phyloP scores from a whole-genome alignment of 2,329 filamentous ascomycete species.

The Colletotrichum tamarilloi region DNA sequence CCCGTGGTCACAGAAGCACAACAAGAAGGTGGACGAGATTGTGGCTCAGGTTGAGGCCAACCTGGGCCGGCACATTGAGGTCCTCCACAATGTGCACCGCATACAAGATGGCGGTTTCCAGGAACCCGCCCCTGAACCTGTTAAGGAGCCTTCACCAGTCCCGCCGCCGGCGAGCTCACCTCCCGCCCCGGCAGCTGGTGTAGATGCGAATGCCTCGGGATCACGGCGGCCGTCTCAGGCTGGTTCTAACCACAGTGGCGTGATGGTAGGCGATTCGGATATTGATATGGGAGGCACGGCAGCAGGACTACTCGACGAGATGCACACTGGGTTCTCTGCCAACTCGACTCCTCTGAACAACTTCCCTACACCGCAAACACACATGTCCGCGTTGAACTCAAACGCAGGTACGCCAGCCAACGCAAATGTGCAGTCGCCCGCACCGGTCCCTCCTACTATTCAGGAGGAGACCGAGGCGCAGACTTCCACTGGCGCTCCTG shows the following conservation, averaged over 20 bases:
- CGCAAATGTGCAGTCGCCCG: constrained; percentile 58
- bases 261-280: constrained; percentile 69
- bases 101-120: constrained; percentile 83
- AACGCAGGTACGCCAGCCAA: constrained; percentile 67
- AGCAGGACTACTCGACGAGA: constrained; percentile 75
- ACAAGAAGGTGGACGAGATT: constrained; percentile 76
- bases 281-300: constrained; percentile 74
- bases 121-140: constrained; percentile 64
- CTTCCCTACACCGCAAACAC: constrained; percentile 70
- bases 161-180: constrained; percentile 34
- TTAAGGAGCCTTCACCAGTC: constrained; percentile 42
- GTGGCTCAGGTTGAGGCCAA: constrained; percentile 78
- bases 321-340: constrained; percentile 70
- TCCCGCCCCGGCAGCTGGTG: constrained; percentile 35
- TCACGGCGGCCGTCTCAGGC: constrained; percentile 66
- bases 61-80: constrained; percentile 74
- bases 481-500: constrained; percentile 35
- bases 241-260: constrained; percentile 66
- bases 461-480: constrained; percentile 38
- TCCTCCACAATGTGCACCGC: constrained; percentile 73
- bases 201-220: constrained; percentile 39
- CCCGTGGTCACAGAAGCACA: constrained; percentile 53
- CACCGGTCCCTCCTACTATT: constrained; percentile 42
- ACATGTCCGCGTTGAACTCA: constrained; percentile 67
- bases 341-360: constrained; percentile 70